Evolutionary conservation across 768 basidiomycete genomes (phyloP).

Genomic region (Sporobolomyces roseus): DNA sequence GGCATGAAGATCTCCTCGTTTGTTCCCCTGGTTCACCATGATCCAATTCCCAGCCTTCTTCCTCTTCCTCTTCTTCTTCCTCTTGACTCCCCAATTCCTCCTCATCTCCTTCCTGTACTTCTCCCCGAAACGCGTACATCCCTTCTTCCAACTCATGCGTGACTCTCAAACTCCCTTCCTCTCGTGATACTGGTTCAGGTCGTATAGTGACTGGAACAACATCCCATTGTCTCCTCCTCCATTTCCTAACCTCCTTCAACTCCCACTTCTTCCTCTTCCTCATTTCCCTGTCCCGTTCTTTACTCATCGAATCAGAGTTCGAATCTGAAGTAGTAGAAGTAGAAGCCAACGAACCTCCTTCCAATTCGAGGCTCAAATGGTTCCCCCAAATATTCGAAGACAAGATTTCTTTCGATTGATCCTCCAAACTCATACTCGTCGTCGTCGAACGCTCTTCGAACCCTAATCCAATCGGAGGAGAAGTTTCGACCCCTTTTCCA

Average conservation of each 20-base stretch:
- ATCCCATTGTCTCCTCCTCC: conserved; percentile 38
- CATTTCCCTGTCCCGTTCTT: neutral
- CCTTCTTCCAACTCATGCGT: neutral
- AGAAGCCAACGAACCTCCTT: too few relatives aligned
- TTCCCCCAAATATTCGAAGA: too few relatives aligned
- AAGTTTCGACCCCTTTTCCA: too few relatives aligned
- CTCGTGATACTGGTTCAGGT: neutral
- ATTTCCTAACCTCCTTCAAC: conserved; percentile 26
- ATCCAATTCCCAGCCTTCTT: neutral
- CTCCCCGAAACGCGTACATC: neutral
- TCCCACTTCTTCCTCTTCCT: neutral
- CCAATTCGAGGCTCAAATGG: too few relatives aligned
- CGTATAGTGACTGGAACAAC: conserved; percentile 25
- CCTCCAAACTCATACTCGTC: neutral
- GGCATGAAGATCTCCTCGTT: too few relatives aligned
- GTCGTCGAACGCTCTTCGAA: neutral
- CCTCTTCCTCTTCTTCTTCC: neutral
- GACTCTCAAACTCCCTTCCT: neutral
- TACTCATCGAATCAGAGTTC: neutral
- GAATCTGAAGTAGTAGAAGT: neutral
- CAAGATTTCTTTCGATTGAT: too few relatives aligned
- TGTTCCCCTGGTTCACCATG: neutral
- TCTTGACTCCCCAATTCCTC: neutral
- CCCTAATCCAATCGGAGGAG: too few relatives aligned
- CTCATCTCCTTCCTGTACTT: neutral